Evolutionary conservation across 208 protist genomes (phyloP).

Genomic region (Acanthamoeba castellanii): DNA sequence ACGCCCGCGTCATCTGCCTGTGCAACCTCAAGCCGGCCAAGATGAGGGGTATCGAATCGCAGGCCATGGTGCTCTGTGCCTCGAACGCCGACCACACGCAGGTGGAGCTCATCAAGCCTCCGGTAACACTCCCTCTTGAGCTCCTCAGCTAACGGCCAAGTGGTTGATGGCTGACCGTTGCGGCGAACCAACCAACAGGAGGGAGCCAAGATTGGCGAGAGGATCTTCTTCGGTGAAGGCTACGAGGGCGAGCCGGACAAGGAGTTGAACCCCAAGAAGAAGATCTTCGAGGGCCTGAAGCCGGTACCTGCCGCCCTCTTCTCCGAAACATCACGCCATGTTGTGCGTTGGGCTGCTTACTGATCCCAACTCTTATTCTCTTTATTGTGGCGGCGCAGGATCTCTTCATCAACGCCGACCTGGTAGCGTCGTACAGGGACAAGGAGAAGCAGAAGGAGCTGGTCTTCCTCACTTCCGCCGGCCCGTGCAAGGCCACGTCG

Average conservation of each 20-base stretch:
- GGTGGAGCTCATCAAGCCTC: slow-evolving; percentile 78
- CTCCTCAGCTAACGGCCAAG: neutral
- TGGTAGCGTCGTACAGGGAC: slow-evolving; percentile 55
- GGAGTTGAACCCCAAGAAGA: slow-evolving; percentile 75
- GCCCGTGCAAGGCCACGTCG: slow-evolving; percentile 21
- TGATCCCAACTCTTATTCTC: neutral
- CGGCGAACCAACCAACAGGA: neutral
- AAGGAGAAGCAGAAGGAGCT: slow-evolving; percentile 28
- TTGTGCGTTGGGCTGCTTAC: neutral
- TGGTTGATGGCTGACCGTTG: neutral
- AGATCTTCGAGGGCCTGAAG: slow-evolving; percentile 73
- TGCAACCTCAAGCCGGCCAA: slow-evolving; percentile 79
- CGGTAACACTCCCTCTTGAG: neutral
- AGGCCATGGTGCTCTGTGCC: slow-evolving; percentile 76
- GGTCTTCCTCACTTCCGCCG: slow-evolving; percentile 54
- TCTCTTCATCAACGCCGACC: slow-evolving; percentile 51
- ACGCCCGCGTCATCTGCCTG: slow-evolving; percentile 55
- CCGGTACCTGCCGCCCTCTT: slow-evolving; percentile 38
- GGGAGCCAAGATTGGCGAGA: slow-evolving; percentile 69
- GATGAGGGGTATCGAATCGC: slow-evolving; percentile 67
- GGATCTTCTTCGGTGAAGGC: slow-evolving; percentile 62
- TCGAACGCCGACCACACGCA: slow-evolving; percentile 72
- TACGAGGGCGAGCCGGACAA: slow-evolving; percentile 66
- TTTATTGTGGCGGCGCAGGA: neutral
- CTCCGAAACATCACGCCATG: neutral